phyloP scores from a whole-genome alignment of 148 eudicot species.

The Limonium bicolor region DNA sequence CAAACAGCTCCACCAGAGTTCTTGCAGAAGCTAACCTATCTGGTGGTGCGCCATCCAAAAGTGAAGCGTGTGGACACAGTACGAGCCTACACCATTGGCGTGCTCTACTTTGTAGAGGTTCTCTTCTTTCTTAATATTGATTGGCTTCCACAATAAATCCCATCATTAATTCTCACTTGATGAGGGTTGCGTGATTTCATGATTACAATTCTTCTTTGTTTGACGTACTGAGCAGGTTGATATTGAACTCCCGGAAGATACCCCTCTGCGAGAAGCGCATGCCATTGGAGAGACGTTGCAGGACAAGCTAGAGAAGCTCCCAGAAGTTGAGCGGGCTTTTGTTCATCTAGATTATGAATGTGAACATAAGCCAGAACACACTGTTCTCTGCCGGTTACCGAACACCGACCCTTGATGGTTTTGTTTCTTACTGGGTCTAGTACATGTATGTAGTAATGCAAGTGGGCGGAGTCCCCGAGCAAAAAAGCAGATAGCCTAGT shows the following conservation, averaged over 20 bases:
- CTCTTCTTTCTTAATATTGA: too few species aligned
- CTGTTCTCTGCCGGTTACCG: constrained; percentile 62
- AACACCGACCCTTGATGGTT: constrained; percentile 57
- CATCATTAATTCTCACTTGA: too few species aligned
- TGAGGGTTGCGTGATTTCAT: too few species aligned
- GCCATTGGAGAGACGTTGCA: constrained; percentile 72
- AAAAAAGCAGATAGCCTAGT: too few species aligned
- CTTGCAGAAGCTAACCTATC: constrained; percentile 76
- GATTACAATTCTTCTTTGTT: too few species aligned
- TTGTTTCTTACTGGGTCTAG: too few species aligned
- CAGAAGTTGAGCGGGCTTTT: constrained; percentile 89
- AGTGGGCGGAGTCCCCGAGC: too few species aligned
- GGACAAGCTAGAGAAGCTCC: constrained; percentile 67
- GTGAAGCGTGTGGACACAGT: constrained; percentile 89
- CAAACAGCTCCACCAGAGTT: constrained; percentile 87
- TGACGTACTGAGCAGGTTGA: constrained; percentile 68
- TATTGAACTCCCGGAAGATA: constrained; percentile 80
- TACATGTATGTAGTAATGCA: too few species aligned
- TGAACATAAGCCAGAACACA: constrained; percentile 90
- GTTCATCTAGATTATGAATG: constrained; percentile 92
- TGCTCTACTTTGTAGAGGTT: constrained; percentile 89
- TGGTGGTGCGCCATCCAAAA: constrained; percentile 65
- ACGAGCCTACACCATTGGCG: constrained; percentile 92
- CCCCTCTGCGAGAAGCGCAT: constrained; percentile 80
- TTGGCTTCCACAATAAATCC: too few species aligned